Base-by-base conservation (phyloP, 495 filamentous ascomycete species). In the Chaetomium cochliodes region DNA sequence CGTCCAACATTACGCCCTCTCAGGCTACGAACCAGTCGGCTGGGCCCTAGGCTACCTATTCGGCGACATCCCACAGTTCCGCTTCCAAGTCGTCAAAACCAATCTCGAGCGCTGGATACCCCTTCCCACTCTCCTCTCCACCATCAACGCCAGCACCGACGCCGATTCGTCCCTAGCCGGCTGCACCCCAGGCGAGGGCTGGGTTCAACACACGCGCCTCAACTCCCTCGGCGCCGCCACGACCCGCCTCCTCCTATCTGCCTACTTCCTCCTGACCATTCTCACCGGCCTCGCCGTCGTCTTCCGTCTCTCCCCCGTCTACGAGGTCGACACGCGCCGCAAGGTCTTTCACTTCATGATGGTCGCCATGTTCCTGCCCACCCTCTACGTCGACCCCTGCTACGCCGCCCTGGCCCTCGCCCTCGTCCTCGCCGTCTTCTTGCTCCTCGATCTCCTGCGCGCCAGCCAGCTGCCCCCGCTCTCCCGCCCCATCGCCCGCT, bases 341-440 rank as follows among this genome's bases (percentile, higher is more conserved):
- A 99, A 99, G 76, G 90, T 99, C 12, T 99, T 99, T 76, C 94
- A 99, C 75, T 94, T 93, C 66, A 96, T 92, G 86, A 97, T 97
- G 86, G 92, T 98, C 42, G 83, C 86, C 49, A 96, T 99, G 91
- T 89, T 99, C 65, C 82, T 97, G 3, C 92, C 94, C 13, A 85
- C 90, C 2, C 87, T 87, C 3, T 96, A 87, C 70, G 75, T 97
- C 65, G 96, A 98, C 74, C 96, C 94, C 9, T 75, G 86, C 20
- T 98, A 92, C 72, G 85, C 86, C 52, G 85, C 91, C 0, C 82
- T 98, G 8, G 90, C 91, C 2, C 78, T 98, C 51, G 80, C 80
- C 0, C 76, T 96, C 28, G 84, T 91, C 18, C 82, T 98, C 33
- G 84, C 87, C 15, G 78, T 92, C 44, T 98, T 99, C 77, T 79